Evolutionary conservation across 2,329 filamentous ascomycete genomes (phyloP), one percentile per base, ranked within the genome.

Genomic region (Paracamarosporium sp.): DNA sequence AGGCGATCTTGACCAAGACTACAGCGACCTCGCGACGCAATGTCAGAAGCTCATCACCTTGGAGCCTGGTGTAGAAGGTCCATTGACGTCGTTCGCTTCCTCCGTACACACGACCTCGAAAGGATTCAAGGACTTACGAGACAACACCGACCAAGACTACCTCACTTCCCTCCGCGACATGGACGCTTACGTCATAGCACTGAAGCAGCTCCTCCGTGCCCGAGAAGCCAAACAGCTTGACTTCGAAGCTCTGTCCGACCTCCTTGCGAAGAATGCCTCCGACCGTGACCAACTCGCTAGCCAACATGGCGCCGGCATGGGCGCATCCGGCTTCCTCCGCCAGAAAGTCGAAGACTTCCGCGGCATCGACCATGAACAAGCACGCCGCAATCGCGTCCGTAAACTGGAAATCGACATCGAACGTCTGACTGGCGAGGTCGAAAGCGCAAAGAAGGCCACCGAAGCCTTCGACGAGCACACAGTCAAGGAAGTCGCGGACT

Each of bases 191-290:
- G 94, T 93, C 64, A 81, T 86, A n/a, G 90, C 93, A 0, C 82
- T 98, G 45, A 96, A 96, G 77, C 85, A 87, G 24, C 88, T 99
- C 5, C 87, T 99, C 62, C 96, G 96, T 76, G 92, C 92, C 1
- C 89, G 95, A 33, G 95, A 99, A 80, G 93, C 96, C 80, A 99
- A 99, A 76, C 95, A 99, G 76, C 89, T 99, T 56, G 95, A 99
- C 80, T 97, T 94, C 71, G 95, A 99, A 79, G 93, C 92, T 64
- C 84, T 99, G 31, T 96, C 93, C 27, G 94, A 98, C 74, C 98
- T 98, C 77, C 90, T 97, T 53, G 91, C 91, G 79, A 97, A 96
- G 76, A 92, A 92, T 0, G 92, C 92, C 2, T 81, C 88, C 3
- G 95, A 99, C 77, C 90, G 93, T 46, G 95, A 99, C 77, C 83